Base-by-base conservation (phyloP, 2,329 filamentous ascomycete species). In the Aspergillus sp. region DNA sequence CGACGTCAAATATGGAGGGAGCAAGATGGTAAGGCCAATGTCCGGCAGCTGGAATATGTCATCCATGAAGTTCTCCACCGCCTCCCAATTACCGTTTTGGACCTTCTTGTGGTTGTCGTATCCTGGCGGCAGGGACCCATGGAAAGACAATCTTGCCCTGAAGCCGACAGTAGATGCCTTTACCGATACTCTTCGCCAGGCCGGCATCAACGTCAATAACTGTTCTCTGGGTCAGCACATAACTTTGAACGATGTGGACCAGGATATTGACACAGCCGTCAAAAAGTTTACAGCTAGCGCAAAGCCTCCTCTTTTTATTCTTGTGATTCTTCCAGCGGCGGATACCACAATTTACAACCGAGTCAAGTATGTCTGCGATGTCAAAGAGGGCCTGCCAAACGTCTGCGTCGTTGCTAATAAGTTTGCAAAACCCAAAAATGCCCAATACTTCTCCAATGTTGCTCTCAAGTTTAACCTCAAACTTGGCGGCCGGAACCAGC, bases 401-500 rank as follows among this genome's bases (percentile, higher is more conserved):
- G 83, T 90, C 58, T 90, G 88, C 63, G 80, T 89, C 5, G 78
- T 83, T 0, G 79, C 73, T 4, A 68, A 75, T 2, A 87, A 87
- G 62, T 71, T 86, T 3, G 72, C 67, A 6, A 67, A 66, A 40
- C 70, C 51, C 48, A 27, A 8, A 9, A 68, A 65, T 66, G 54
- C 62, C 4, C 78, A 85, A 50, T 89, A 88, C 66, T 85, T 83
- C 56, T 86, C 86, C 54, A 92, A 92, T 56, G 80, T 91, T 2
- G 86, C 80, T 0, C 77, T 96, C 56, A 96, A 91, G 74, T 82
- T 93, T 73, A 96, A 96, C 67, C 77, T 93, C 47, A 96, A 95
- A 73, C 79, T 86, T 27, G 89, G 89, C 1, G 90, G 90, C 0
- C 74, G 82, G 12, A 93, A 93, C 67, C 90, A 96, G 68, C 75